Base-by-base conservation (phyloP, 73 alveolate species). In the Paramecium biaurelia region DNA sequence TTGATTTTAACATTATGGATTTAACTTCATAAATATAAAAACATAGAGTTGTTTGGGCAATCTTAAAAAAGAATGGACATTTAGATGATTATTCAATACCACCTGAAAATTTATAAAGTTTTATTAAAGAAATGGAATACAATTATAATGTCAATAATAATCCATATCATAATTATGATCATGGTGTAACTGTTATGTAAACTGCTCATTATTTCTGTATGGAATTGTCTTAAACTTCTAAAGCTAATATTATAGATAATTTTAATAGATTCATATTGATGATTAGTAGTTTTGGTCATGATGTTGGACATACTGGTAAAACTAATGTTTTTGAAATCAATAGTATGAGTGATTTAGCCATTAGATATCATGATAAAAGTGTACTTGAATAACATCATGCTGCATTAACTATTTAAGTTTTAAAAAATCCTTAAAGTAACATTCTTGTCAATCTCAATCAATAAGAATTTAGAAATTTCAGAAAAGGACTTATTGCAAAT, bases 371-470 rank as follows among this genome's bases (percentile, higher is more conserved):
- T 63, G 99, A 97, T 84, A 94, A 89, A 72, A 92, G 98, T 92
- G 98, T 97, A 7, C 93, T 97, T 37, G 99, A 97, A 93, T 94
- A 92, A 86, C 97, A 96, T 92, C 99, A 97, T 76, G 93, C 95
- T 23, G 97, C 99, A 4, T 93, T 95, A 43, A 89, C 98, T 1
- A 95, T 97, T 92, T 88, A 85, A 89, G 57, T 97, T 28, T 85
- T 97, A 47, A 68, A 49, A 37, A 63, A 92, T 15, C 92, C 95
- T 43, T 85, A 93, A 85, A 63, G 87, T n/a, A 92, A 94, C 84
- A 85, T 95, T 5, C 74, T 95, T 35, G 89, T 72, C 57, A 95
- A 74, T 41, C 70, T 95, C 11, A 87, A 88, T 9, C 85, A 93
- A 14, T 94, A 95, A 41, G 68, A 92, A 45, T 94, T 87, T 58